phyloP scores from a whole-genome alignment of 176 grass and related monocot species.

The Puccinellia tenuiflora region DNA sequence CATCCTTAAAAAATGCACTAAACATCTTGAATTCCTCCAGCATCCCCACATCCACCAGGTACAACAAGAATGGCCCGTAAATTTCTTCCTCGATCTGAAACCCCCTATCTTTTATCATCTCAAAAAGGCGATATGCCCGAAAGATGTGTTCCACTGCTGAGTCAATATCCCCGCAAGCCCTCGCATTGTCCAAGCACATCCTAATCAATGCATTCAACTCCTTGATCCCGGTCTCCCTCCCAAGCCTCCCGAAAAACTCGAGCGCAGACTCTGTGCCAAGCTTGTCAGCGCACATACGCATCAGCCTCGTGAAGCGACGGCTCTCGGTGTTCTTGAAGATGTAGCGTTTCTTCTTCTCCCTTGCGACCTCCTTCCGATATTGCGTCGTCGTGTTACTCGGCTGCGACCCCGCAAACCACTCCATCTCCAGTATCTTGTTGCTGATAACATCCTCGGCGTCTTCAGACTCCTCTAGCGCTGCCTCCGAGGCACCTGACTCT shows the following conservation, averaged over 20 bases:
- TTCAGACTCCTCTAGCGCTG: not conserved
- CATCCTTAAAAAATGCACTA: conserved; percentile 64
- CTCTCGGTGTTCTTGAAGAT: conserved; percentile 77
- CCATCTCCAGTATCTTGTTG: conserved; percentile 54
- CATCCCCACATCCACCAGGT: conserved; percentile 65
- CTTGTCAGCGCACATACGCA: conserved; percentile 56
- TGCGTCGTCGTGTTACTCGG: not conserved
- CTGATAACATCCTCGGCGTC: not conserved
- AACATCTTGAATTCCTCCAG: conserved; percentile 64
- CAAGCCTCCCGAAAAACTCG: conserved; percentile 68
- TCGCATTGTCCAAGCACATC: conserved; percentile 52
- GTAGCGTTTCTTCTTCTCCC: conserved; percentile 71
- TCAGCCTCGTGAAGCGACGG: conserved; percentile 54
- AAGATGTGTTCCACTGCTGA: conserved; percentile 52
- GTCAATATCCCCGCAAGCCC: conserved; percentile 44
- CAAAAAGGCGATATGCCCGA: conserved; percentile 47
- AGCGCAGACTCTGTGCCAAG: conserved; percentile 52
- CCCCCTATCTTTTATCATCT: conserved; percentile 61
- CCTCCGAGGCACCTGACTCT: not conserved
- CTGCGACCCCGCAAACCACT: conserved; percentile 29
- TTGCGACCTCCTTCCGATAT: conserved; percentile 39
- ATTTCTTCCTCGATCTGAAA: conserved; percentile 53
- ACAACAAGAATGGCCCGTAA: conserved; percentile 70
- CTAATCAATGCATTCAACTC: conserved; percentile 68
- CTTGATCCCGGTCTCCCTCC: conserved; percentile 63